Base-by-base conservation (phyloP, 208 protist species). In the Naegleria lovaniensis region DNA sequence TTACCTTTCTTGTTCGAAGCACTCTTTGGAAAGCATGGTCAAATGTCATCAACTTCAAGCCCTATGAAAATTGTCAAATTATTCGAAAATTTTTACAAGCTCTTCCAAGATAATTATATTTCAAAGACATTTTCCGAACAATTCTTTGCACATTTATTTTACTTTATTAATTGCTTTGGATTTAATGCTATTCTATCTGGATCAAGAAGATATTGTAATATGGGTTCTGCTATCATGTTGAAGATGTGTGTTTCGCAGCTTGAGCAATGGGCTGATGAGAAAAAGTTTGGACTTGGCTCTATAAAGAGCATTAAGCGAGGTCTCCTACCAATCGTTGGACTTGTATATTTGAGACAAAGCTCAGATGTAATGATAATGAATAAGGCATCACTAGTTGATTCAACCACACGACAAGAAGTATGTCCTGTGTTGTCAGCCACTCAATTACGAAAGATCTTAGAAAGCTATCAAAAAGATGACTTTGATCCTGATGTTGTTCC, bases 401-500 rank as follows among this genome's bases (percentile, higher is more conserved):
- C 4, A 16, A 58, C 85, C 16, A 59, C 85, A 38, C 51, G 85
- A 58, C 19, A 58, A 88, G 40, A 59, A 38, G 43, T 88, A 38
- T 88, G 85, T 58, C 41, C 41, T 33, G 36, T 39, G 11, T 36
- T 88, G 36, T 40, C 85, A 38, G 13, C 16, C 33, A 33, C 25
- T 15, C 85, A 88, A 88, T 29, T 88, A 38, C 55, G 41, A 88
- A 88, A 38, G 22, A 2, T 58, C 1, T 88, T 88, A 38, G n/a
- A 88, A 58, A 29, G 5, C 5, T 88, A 88, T 58, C 5, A 88
- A 39, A 11, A 29, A 5, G 85, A 88, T 36, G 85, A 88, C 13
- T 88, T 43, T 38, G 85, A 88, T 88, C 83, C 83, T 29, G 41
- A 88, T 58, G 43, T 38, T 9, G 85, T 88, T 38, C 85, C 85